phyloP scores from a whole-genome alignment of 768 basidiomycete genomes.

The Pholiota molesta region DNA sequence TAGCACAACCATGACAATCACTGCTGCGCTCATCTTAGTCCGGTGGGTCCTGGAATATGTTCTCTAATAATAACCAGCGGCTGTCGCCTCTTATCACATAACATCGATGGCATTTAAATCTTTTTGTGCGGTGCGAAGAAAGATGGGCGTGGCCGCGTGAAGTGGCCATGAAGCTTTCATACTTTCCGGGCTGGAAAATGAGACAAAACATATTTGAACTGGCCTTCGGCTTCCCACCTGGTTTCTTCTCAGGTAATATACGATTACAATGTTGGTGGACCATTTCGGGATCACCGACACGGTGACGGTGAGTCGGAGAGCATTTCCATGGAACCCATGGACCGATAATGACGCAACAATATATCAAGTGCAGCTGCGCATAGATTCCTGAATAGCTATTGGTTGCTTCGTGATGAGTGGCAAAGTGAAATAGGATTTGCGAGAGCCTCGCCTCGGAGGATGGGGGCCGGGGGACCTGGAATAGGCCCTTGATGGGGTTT shows the following conservation, averaged over 20 bases:
- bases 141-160: not conserved
- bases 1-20: not conserved
- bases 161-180: not conserved
- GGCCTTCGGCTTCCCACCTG: too few species aligned
- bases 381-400: not conserved
- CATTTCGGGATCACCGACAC: not conserved
- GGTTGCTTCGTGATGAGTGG: not conserved
- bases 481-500: constrained; percentile 3
- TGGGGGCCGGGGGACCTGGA: too few species aligned
- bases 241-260: not conserved
- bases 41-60: not conserved
- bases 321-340: not conserved
- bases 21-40: not conserved
- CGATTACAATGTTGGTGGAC: not conserved
- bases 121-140: not conserved
- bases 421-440: not conserved
- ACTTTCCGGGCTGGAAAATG: not conserved
- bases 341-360: not conserved
- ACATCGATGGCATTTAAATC: not conserved
- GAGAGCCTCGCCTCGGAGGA: not conserved
- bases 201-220: not conserved
- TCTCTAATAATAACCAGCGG: not conserved
- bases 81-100: not conserved
- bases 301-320: not conserved
- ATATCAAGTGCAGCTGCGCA: not conserved